Base-by-base conservation (phyloP, 2,329 filamentous ascomycete genomes). In the Neonectria sp. region DNA sequence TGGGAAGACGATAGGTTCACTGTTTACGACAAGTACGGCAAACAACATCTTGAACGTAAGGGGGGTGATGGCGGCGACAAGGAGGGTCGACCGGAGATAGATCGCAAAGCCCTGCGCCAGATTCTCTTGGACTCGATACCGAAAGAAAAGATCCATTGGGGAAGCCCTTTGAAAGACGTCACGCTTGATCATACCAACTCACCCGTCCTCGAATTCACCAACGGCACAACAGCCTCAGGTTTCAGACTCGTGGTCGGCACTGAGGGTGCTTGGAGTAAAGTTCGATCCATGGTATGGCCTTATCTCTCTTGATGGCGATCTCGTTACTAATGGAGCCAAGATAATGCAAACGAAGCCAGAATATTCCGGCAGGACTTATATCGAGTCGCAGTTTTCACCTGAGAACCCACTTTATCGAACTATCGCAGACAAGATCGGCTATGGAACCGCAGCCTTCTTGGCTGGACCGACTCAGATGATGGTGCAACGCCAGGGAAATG, bases 61-160 rank as follows among this genome's bases (percentile, higher is more conserved):
- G 33, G 33, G 3, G 33, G 33, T 13, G 33, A 5, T 13, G 33
- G 13, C 12, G 33, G 33, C 9, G 33, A 35, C 33, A 3, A 33
- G 31, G 33, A 3, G 11, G 33, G 33, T 13, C 33, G 33, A 5
- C 33, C 33, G 1, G 33, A 35, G 33, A 45, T 45, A 45, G n/a
- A 45, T 17, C 40, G 15, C 17, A 11, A 7, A 24, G 45, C 45
- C 45, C 45, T 46, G 21, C 21, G 45, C 7, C 45, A 21, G 21
- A 46, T 46, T 46, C 45, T 46, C 45, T 25, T 46, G 21, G 45
- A 21, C 45, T 46, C 45, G n/a, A 46, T 46, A 46, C 45, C 21
- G 11, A 46, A n/a, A 25, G 21, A 13, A 12, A 46, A 46, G n/a
- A 46, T 46, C 11, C 45, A 46, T 7, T 21, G 45, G n/a, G n/a